Evolutionary conservation across 2,329 filamentous ascomycete species (phyloP).

Genomic region (Penicillium verrucosum): DNA sequence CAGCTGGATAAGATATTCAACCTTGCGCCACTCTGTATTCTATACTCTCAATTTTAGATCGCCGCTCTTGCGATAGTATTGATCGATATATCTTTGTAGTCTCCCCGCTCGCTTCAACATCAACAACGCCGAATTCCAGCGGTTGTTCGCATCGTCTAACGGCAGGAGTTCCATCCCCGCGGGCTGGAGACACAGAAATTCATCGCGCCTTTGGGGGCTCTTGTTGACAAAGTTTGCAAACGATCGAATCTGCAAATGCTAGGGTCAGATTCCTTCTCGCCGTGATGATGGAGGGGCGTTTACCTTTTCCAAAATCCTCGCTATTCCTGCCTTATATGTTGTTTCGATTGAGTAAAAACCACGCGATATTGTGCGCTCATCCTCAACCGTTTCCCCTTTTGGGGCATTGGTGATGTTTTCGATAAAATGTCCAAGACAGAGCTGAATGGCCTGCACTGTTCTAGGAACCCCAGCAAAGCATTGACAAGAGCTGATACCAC

Average conservation of each 20-base stretch:
- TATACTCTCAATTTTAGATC: not conserved
- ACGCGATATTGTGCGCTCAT: too few relatives aligned
- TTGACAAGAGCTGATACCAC: not conserved
- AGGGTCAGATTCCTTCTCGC: not conserved
- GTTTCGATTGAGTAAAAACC: too few relatives aligned
- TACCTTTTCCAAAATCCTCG: not conserved
- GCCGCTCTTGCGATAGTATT: not conserved
- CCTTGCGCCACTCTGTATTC: not conserved
- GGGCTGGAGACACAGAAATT: not conserved
- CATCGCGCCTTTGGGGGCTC: not conserved
- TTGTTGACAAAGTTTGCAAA: constrained; percentile 7
- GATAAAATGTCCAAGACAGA: not conserved
- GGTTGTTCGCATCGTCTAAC: not conserved
- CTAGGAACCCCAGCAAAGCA: not conserved
- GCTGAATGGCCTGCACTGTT: not conserved
- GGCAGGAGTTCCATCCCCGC: not conserved
- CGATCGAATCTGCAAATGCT: constrained; percentile 6
- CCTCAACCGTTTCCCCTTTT: too few relatives aligned
- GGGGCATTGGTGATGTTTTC: not conserved
- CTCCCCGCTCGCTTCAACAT: not conserved
- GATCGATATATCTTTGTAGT: not conserved
- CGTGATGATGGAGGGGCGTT: not conserved
- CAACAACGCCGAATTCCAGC: not conserved
- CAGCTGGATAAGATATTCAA: not conserved
- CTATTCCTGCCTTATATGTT: too few relatives aligned